These are phyloP conservation scores for Wallacemonas rigidus DNA, from an alignment of 208 protist genomes.

Conservation along the genomic window DNA sequence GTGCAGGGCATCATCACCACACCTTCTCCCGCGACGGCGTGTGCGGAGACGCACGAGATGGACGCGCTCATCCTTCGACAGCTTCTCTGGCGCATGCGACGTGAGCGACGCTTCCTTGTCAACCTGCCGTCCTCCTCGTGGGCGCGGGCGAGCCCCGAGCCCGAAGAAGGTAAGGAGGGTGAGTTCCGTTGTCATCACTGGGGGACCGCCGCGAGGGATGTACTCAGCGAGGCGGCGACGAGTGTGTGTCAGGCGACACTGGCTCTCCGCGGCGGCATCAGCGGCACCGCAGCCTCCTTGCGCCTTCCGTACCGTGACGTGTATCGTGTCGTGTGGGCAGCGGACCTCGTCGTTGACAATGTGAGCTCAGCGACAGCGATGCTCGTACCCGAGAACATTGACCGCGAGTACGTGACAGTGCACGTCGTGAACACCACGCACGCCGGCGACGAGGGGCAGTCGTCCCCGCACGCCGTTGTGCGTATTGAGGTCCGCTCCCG, in stretches of 20 bases:
- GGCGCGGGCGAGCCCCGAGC: conserved; percentile 9
- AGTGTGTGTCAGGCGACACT: conserved; percentile 17
- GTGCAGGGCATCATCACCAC: conserved; percentile 63
- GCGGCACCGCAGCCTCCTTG: conserved; percentile 41
- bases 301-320: conserved; percentile 51
- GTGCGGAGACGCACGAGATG: conserved; percentile 38
- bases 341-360: conserved; percentile 40
- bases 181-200: conserved; percentile 30
- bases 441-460: not conserved
- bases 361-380: conserved; percentile 15
- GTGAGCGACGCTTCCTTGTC: conserved; percentile 29
- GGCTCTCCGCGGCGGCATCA: conserved; percentile 23
- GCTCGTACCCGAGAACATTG: conserved; percentile 41
- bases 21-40: conserved; percentile 48
- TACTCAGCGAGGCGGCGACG: not conserved
- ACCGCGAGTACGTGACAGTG: conserved; percentile 42
- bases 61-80: conserved; percentile 47
- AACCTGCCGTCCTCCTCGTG: conserved; percentile 48
- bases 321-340: conserved; percentile 58
- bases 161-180: conserved; percentile 41
- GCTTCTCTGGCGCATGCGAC: conserved; percentile 55
- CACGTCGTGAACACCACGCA: not conserved
- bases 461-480: not conserved
- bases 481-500: conserved; percentile 58
- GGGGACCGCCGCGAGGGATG: not conserved